Evolutionary conservation across 2,329 filamentous ascomycete genomes (phyloP).

Genomic region (Trichoderma lentiforme): DNA sequence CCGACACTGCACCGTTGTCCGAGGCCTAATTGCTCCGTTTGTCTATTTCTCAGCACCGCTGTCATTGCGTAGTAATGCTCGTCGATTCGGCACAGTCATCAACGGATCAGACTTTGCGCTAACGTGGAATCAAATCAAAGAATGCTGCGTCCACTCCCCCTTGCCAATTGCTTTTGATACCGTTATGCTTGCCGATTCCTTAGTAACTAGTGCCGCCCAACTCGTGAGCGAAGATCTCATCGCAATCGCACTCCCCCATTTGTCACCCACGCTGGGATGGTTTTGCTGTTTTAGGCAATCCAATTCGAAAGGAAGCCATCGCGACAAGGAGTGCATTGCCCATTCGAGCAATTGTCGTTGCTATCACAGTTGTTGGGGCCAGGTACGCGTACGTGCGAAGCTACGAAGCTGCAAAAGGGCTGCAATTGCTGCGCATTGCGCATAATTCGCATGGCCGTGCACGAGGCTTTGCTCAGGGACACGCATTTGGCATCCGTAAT

Average conservation of each 20-base stretch:
- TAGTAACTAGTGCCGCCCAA: background rate
- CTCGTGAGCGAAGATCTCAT: background rate
- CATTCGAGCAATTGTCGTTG: background rate
- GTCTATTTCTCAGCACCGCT: conserved; percentile 13
- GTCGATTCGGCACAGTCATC: conserved; percentile 5
- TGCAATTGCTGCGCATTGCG: background rate
- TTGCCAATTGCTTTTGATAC: background rate
- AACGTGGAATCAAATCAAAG: background rate
- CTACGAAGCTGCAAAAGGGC: background rate
- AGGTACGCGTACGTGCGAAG: background rate
- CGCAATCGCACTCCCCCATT: background rate
- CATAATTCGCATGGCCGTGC: background rate
- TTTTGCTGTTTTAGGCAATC: background rate
- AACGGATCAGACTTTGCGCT: conserved; percentile 8
- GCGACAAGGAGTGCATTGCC: background rate
- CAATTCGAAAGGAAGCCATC: background rate
- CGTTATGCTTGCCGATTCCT: background rate
- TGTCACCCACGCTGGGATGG: background rate
- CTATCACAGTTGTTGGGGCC: background rate
- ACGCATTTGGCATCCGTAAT: background rate
- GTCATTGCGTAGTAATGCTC: conserved; percentile 1
- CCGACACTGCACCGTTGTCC: conserved; percentile 10
- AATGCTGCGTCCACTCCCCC: background rate
- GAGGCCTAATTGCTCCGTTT: background rate
- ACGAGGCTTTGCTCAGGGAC: background rate